phyloP scores from a whole-genome alignment of 352 stramenopile genomes.

The Phytophthora sp. region DNA sequence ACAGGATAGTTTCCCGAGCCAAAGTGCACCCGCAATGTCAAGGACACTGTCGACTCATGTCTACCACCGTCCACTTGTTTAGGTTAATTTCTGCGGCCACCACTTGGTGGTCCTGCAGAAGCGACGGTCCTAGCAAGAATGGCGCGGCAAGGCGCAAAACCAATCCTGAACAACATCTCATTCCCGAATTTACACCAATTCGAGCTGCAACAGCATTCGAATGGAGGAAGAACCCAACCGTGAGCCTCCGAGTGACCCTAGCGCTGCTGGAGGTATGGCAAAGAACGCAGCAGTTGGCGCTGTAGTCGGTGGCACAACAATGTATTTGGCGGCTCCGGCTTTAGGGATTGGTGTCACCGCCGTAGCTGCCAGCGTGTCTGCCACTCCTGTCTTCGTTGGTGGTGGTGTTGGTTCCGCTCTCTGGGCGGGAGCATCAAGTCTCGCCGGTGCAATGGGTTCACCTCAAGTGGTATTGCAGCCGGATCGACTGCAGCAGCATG shows the following conservation, averaged over 20 bases:
- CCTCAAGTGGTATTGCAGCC: neutral
- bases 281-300: conserved; percentile 16
- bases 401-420: neutral
- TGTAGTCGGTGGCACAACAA: neutral
- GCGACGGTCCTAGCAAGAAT: neutral
- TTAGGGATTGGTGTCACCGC: neutral
- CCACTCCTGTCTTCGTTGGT: neutral
- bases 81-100: too few species aligned
- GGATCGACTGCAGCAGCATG: neutral
- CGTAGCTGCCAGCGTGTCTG: neutral
- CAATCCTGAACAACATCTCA: too few species aligned
- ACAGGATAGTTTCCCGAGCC: neutral
- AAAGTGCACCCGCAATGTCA: too few species aligned
- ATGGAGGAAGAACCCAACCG: too few species aligned
- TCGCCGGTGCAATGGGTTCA: neutral
- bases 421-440: neutral
- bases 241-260: too few species aligned
- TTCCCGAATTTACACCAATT: too few species aligned
- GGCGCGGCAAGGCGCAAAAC: neutral
- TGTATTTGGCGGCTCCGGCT: conserved; percentile 9
- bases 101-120: too few species aligned
- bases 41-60: too few species aligned
- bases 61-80: too few species aligned
- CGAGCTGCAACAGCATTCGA: too few species aligned
- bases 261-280: neutral